Conservation (phyloP, 345 rosid species). For the Isatis tinctoria region DNA sequence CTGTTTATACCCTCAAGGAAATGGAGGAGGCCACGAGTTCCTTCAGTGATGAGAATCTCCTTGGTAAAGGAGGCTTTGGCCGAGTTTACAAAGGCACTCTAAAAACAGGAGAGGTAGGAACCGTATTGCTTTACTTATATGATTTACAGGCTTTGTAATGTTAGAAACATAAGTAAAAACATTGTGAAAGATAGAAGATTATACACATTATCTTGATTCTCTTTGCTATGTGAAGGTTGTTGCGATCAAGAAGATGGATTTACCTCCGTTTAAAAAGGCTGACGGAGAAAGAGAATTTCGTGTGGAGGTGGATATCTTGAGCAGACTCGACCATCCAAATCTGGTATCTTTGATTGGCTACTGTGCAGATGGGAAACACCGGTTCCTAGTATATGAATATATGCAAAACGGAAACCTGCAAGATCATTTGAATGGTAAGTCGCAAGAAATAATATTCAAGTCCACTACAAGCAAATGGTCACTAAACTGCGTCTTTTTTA, state of each 20-base stretch:
- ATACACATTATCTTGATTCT: slow-evolving; percentile 9
- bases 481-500: not conserved
- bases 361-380: slow-evolving; percentile 88
- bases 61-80: slow-evolving; percentile 95
- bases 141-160: slow-evolving; percentile 22
- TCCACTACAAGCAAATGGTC: not conserved
- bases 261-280: slow-evolving; percentile 75
- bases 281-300: slow-evolving; percentile 94
- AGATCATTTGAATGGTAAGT: slow-evolving; percentile 84
- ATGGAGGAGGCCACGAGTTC: slow-evolving; percentile 84
- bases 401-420: slow-evolving; percentile 96
- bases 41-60: slow-evolving; percentile 63
- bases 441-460: not conserved
- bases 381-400: slow-evolving; percentile 91
- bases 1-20: slow-evolving; percentile 84
- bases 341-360: slow-evolving; percentile 90
- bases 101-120: slow-evolving; percentile 80
- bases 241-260: slow-evolving; percentile 97
- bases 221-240: slow-evolving; percentile 59
- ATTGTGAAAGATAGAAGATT: not conserved
- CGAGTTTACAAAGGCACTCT: slow-evolving; percentile 77
- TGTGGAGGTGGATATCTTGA: slow-evolving; percentile 91
- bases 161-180: not conserved
- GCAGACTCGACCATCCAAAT: slow-evolving; percentile 92
- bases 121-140: slow-evolving; percentile 18